phyloP scores from a whole-genome alignment of 352 stramenopile species.

The Pythium plurisporium region DNA sequence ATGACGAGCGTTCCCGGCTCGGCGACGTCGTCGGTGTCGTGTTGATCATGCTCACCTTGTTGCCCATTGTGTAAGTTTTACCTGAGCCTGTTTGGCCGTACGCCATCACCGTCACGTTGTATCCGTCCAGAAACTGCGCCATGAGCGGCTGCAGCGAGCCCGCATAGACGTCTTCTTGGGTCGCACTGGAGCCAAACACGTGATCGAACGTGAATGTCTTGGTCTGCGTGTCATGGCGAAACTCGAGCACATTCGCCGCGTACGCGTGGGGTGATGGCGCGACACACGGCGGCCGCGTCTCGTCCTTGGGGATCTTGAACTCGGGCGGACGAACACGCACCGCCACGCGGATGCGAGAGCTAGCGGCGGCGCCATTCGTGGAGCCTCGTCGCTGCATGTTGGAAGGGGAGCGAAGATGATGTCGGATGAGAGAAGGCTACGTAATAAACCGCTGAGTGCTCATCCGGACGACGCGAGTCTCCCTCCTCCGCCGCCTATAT shows the following conservation, averaged over 20 bases:
- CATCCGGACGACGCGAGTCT: no score
- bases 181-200: slow-evolving; percentile 35
- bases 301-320: slow-evolving; percentile 24
- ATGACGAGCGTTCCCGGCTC: no score
- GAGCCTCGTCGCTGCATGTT: slow-evolving; percentile 19
- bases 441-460: neutral
- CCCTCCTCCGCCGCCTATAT: neutral
- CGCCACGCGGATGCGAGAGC: slow-evolving; percentile 51
- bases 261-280: neutral
- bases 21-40: no score
- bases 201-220: slow-evolving; percentile 69
- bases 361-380: slow-evolving; percentile 4
- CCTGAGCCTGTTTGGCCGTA: slow-evolving; percentile 58
- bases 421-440: neutral
- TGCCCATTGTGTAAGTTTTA: slow-evolving; percentile 56
- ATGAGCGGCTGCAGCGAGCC: slow-evolving; percentile 39
- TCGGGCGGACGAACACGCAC: slow-evolving; percentile 53
- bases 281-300: slow-evolving; percentile 16
- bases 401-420: neutral
- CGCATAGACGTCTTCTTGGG: slow-evolving; percentile 44
- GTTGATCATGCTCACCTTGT: slow-evolving; percentile 27
- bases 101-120: slow-evolving; percentile 56
- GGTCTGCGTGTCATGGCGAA: slow-evolving; percentile 30
- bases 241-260: slow-evolving; percentile 27
- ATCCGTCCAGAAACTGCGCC: slow-evolving; percentile 44